phyloP scores from a whole-genome alignment of 345 rosid genomes.

The Gossypium turneri region DNA sequence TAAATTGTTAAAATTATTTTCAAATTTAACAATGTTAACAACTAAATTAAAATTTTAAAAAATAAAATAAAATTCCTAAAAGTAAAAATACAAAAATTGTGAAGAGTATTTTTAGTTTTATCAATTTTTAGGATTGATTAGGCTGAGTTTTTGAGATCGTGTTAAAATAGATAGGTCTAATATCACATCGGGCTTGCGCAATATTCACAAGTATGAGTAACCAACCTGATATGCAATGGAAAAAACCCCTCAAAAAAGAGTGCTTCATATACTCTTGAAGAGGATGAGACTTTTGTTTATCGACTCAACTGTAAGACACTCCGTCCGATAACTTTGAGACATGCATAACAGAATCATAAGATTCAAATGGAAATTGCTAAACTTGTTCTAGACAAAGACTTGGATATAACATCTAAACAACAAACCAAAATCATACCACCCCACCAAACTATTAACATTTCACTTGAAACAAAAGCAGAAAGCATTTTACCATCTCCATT shows the following conservation, averaged over 20 bases:
- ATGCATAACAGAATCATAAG: slow-evolving; percentile 21
- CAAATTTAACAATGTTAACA: no score
- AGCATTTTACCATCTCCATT: not conserved
- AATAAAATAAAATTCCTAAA: no score
- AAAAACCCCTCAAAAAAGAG: not conserved
- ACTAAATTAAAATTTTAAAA: no score
- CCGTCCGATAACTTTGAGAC: slow-evolving; percentile 2
- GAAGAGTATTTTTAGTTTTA: no score
- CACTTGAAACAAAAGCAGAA: slow-evolving; percentile 14
- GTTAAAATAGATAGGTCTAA: no score
- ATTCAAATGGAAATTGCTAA: slow-evolving; percentile 15
- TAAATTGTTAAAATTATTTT: no score
- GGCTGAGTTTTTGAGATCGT: no score
- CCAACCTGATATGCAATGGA: not conserved
- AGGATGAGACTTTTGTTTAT: not conserved
- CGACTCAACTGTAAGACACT: not conserved
- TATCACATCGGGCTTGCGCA: no score
- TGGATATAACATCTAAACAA: slow-evolving; percentile 27
- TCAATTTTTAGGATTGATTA: no score
- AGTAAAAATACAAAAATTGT: no score
- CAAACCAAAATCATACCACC: slow-evolving; percentile 22
- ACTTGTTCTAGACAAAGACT: slow-evolving; percentile 25
- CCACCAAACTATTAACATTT: slow-evolving; percentile 30
- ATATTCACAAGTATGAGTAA: no score
- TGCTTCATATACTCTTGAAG: not conserved